Conservation (phyloP, 305 asterid genomes). For the Monarda citriodora region DNA sequence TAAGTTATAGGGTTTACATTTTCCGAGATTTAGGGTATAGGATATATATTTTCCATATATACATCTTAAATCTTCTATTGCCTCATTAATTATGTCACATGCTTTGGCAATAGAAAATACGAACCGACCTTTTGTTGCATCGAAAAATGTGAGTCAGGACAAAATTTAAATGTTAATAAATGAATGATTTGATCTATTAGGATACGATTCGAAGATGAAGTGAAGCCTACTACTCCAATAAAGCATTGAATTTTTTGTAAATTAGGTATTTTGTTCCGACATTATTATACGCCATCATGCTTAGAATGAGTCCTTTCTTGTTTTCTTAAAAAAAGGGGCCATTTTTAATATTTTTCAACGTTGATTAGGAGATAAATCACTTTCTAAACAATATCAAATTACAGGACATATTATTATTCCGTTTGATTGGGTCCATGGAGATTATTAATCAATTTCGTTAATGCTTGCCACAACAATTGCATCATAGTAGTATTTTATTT, state of each 20-base stretch:
- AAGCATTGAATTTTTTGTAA: neutral
- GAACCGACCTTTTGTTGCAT: too few species aligned
- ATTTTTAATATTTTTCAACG: neutral
- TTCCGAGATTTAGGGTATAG: too few species aligned
- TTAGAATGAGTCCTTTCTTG: slow-evolving; percentile 3
- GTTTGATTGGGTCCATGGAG: neutral
- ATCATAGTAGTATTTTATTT: neutral
- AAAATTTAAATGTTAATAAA: too few species aligned
- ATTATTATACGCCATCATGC: neutral
- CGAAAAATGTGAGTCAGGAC: too few species aligned
- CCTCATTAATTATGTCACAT: too few species aligned
- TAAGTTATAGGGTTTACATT: too few species aligned
- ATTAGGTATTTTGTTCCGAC: slow-evolving; percentile 3
- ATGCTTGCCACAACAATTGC: too few species aligned
- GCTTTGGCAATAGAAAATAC: too few species aligned
- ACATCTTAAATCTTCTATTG: too few species aligned
- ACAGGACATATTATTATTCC: neutral
- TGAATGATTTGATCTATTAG: too few species aligned
- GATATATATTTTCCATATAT: too few species aligned
- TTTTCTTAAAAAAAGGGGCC: neutral
- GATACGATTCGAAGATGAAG: neutral
- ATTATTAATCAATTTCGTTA: neutral
- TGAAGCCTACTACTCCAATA: slow-evolving; percentile 7
- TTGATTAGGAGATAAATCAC: slow-evolving; percentile 12
- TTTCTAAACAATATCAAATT: neutral